These are phyloP conservation scores for Cynanchum wilfordii DNA, from an alignment of 257 asterid species.

Conservation along the genomic window DNA sequence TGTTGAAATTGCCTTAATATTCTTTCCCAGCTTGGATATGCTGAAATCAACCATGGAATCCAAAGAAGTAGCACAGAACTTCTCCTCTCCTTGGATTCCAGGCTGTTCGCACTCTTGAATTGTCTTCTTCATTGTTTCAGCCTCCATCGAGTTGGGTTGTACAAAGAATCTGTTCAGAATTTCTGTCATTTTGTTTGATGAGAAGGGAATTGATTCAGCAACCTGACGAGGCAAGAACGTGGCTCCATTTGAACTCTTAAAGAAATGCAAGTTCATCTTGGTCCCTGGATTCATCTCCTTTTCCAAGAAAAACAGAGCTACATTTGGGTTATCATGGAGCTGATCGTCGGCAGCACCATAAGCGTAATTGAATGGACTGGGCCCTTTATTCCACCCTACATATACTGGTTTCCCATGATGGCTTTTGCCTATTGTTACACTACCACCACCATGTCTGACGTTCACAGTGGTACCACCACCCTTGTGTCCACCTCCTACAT, in stretches of 20 bases:
- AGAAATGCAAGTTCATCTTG: slow-evolving; percentile 44
- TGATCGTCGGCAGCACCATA: slow-evolving; percentile 38
- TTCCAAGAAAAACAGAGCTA: slow-evolving; percentile 58
- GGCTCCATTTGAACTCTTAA: slow-evolving; percentile 27
- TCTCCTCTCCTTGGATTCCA: slow-evolving; percentile 51
- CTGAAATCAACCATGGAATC: slow-evolving; percentile 83
- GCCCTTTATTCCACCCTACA: neutral
- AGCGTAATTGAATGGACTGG: neutral
- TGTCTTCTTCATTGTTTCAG: slow-evolving; percentile 49
- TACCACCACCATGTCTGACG: slow-evolving; percentile 9
- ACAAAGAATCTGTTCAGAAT: slow-evolving; percentile 41
- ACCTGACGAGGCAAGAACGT: slow-evolving; percentile 51
- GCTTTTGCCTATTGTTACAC: slow-evolving; percentile 1
- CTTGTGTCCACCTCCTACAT: neutral
- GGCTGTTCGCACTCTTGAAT: slow-evolving; percentile 58
- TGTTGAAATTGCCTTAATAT: slow-evolving; percentile 54
- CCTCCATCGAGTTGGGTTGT: slow-evolving; percentile 42
- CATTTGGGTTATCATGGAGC: slow-evolving; percentile 46
- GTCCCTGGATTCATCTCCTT: slow-evolving; percentile 49
- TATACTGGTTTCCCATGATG: neutral
- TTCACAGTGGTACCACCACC: neutral
- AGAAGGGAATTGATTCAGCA: slow-evolving; percentile 60
- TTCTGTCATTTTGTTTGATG: slow-evolving; percentile 43
- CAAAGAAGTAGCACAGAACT: slow-evolving; percentile 68
- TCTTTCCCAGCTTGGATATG: slow-evolving; percentile 51